Evolutionary conservation across 495 filamentous ascomycete genomes (phyloP).

Genomic region (Elasticomyces elasticus): DNA sequence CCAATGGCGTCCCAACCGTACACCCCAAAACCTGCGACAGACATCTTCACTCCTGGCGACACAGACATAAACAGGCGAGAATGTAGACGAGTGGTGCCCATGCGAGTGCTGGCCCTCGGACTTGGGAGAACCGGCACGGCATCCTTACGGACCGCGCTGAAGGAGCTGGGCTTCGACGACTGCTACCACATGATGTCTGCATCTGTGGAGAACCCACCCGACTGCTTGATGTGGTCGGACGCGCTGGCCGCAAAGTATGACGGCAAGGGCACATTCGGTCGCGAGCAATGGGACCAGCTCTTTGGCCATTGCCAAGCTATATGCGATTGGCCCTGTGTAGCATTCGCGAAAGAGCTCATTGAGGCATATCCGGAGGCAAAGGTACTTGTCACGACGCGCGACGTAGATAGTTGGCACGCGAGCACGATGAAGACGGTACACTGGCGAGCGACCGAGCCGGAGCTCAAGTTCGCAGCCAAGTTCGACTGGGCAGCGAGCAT

Average conservation of each 20-base stretch:
- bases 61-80: constrained; percentile 53
- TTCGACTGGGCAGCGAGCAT: constrained; percentile 29
- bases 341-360: constrained; percentile 57
- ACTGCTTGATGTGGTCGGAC: constrained; percentile 54
- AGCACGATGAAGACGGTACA: constrained; percentile 34
- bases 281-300: constrained; percentile 58
- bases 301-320: constrained; percentile 57
- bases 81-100: constrained; percentile 53
- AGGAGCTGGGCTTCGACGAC: constrained; percentile 50
- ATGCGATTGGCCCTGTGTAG: constrained; percentile 56
- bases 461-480: constrained; percentile 25
- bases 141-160: constrained; percentile 50
- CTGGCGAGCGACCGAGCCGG: constrained; percentile 30
- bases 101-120: constrained; percentile 55
- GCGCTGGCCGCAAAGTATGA: constrained; percentile 57
- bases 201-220: constrained; percentile 49
- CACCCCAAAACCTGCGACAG: constrained; percentile 29
- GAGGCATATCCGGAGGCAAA: constrained; percentile 62
- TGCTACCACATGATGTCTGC: constrained; percentile 61
- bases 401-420: constrained; percentile 50
- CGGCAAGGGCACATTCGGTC: constrained; percentile 49
- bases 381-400: constrained; percentile 53
- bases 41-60: constrained; percentile 42
- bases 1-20: constrained; percentile 28
- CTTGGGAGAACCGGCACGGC: constrained; percentile 58